These are phyloP conservation scores for Vitis hybrid DNA, from an alignment of 177 flowering plant species.

Conservation along the genomic window DNA sequence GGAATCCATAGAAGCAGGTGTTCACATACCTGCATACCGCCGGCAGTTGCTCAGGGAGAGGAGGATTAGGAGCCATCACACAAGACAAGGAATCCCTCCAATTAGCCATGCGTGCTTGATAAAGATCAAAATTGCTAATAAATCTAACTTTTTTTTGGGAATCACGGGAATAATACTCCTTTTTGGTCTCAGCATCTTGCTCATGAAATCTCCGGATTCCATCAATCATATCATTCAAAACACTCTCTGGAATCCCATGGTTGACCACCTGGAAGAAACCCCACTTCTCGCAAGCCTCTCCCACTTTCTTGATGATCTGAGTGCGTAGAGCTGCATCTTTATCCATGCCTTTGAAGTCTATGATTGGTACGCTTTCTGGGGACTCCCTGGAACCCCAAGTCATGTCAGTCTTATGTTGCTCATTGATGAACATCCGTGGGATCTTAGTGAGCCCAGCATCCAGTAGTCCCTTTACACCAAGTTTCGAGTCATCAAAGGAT, in stretches of 20 bases:
- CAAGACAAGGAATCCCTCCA: background rate
- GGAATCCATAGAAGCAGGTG: no score
- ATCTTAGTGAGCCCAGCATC: slow-evolving; percentile 16
- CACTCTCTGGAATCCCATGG: slow-evolving; percentile 13
- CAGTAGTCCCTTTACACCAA: slow-evolving; percentile 28
- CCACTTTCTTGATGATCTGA: background rate
- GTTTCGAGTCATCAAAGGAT: slow-evolving; percentile 23
- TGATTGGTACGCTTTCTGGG: slow-evolving; percentile 9
- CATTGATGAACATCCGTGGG: slow-evolving; percentile 12
- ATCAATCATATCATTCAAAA: slow-evolving; percentile 14
- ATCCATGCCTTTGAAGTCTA: slow-evolving; percentile 16
- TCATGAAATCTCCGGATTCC: slow-evolving; percentile 13
- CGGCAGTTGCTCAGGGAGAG: no score
- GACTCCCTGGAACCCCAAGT: no score
- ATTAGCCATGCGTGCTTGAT: background rate
- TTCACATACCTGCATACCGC: no score
- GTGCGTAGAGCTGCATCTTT: background rate
- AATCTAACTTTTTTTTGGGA: slow-evolving; percentile 12
- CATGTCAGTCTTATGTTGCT: background rate
- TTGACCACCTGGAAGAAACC: slow-evolving; percentile 27
- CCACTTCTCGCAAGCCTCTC: slow-evolving; percentile 5
- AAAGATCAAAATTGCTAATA: slow-evolving; percentile 15
- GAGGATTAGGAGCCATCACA: background rate
- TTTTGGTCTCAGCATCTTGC: slow-evolving; percentile 13
- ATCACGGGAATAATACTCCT: slow-evolving; percentile 13